A percentile compares a stretch with the other conserved stretches of the same genome.
Conservation (phyloP, 2,329 filamentous ascomycete species). For the Colletotrichum sp. region DNA sequence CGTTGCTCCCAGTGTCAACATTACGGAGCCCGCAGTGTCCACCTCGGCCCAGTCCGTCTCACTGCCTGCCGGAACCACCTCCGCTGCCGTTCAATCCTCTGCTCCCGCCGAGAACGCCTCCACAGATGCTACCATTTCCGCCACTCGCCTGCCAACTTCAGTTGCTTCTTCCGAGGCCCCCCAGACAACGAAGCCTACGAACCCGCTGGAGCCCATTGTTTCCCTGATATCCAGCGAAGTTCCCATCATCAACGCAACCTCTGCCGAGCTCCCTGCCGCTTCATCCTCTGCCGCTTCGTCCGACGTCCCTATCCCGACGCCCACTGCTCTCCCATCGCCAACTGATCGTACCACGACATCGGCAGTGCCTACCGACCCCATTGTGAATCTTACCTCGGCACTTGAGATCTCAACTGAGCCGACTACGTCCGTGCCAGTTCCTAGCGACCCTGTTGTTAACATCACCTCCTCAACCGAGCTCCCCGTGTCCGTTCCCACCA, state of each 20-base stretch:
- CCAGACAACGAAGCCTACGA: neutral
- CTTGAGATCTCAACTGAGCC: neutral
- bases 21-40: neutral
- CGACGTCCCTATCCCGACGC: constrained; percentile 5
- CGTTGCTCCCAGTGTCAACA: constrained; percentile 8
- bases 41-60: constrained; percentile 2
- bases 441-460: constrained; percentile 7
- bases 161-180: neutral
- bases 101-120: neutral
- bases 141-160: neutral
- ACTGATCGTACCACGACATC: constrained; percentile 16
- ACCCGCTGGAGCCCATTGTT: constrained; percentile 16
- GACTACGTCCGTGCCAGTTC: neutral
- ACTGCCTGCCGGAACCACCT: neutral
- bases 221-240: constrained; percentile 14
- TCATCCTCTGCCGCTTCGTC: neutral
- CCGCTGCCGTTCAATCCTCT: neutral
- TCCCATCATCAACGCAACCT: constrained; percentile 6
- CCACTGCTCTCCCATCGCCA: constrained; percentile 5
- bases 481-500: neutral
- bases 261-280: neutral
- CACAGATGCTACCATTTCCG: neutral
- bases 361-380: neutral
- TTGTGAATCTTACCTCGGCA: neutral
- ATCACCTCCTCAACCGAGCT: constrained; percentile 10